Percentiles rank a stretch among this genome's conserved stretches.
Conservation (phyloP, 176 grass and related monocot genomes). For the Carex kokanica region DNA sequence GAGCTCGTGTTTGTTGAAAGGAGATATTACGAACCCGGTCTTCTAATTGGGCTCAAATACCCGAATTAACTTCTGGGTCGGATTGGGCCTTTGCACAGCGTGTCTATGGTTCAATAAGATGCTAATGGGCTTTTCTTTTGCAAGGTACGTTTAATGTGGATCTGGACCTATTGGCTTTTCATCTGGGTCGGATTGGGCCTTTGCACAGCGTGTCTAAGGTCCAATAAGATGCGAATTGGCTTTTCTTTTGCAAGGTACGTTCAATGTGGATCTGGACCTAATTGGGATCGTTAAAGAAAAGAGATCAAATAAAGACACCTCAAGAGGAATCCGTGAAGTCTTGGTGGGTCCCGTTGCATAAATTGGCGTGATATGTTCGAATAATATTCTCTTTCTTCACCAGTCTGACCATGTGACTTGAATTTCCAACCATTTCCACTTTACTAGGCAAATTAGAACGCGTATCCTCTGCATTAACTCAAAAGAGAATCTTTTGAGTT, state of each 20-base stretch:
- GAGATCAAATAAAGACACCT: slow-evolving; percentile 3
- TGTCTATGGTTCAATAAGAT: background rate
- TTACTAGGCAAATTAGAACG: too few species aligned
- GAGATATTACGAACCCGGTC: background rate
- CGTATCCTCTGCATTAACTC: too few species aligned
- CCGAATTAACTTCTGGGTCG: background rate
- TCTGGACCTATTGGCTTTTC: background rate
- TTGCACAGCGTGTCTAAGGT: background rate
- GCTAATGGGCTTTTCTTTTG: background rate
- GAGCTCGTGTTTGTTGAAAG: background rate
- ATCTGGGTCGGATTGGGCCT: background rate
- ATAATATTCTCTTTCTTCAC: slow-evolving; percentile 10
- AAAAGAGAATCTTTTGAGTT: too few species aligned
- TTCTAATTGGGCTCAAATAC: background rate
- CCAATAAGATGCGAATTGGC: background rate
- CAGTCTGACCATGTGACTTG: slow-evolving; percentile 17
- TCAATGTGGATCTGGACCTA: background rate
- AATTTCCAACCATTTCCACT: slow-evolving; percentile 6
- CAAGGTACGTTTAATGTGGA: background rate
- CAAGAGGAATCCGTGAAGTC: background rate
- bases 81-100: background rate
- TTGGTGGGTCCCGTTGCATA: background rate
- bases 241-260: background rate
- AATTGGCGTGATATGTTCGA: slow-evolving; percentile 2
- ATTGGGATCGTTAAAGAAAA: background rate